phyloP scores from a whole-genome alignment of 2,329 filamentous ascomycete genomes.

The Fusarium sp. region DNA sequence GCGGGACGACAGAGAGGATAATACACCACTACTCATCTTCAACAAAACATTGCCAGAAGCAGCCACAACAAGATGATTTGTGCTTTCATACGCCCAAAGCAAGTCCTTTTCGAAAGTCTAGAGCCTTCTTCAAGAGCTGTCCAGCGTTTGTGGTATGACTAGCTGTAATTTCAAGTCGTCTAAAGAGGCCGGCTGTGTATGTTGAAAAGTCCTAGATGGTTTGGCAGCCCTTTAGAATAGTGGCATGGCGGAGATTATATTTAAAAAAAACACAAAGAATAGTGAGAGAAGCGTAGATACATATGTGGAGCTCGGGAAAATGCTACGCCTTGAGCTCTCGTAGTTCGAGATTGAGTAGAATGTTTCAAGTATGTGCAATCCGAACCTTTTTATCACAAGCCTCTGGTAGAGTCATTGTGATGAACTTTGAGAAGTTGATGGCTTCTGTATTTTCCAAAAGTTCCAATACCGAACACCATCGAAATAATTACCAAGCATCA shows the following conservation, averaged over 20 bases:
- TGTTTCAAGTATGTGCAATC: no score
- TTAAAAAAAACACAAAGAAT: neutral
- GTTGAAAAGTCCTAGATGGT: neutral
- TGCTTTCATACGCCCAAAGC: neutral
- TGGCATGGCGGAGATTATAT: neutral
- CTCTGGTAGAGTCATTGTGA: neutral
- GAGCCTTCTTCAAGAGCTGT: neutral
- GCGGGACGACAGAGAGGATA: neutral
- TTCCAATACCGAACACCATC: no score
- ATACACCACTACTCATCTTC: neutral
- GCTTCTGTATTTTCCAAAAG: no score
- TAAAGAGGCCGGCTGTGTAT: conserved; percentile 3
- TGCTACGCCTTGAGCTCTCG: neutral
- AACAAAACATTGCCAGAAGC: conserved; percentile 4
- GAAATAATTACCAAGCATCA: neutral
- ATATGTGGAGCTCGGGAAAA: neutral
- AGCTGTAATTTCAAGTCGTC: neutral
- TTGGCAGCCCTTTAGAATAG: neutral
- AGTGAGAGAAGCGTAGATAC: neutral
- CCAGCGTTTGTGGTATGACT: neutral
- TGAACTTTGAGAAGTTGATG: neutral
- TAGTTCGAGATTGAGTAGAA: no score
- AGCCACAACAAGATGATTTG: neutral
- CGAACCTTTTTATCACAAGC: no score
- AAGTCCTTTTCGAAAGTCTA: neutral